Conservation (phyloP, 169 alveolate species). For the Ichthyophthirius multifiliis region DNA sequence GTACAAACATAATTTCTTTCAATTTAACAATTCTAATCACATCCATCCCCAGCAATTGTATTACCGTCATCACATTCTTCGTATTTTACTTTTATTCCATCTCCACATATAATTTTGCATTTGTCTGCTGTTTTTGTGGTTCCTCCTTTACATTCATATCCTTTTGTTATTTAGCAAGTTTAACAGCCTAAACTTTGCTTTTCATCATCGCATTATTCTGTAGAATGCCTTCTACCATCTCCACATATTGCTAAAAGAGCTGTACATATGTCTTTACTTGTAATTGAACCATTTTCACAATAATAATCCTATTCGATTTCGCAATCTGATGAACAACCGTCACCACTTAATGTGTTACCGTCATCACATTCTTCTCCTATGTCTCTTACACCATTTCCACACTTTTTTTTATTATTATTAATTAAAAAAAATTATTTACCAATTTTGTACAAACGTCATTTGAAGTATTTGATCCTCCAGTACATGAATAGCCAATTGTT, state of each 20-base stretch:
- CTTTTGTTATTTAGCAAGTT: conserved; percentile 15
- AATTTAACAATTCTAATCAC: conserved; percentile 25
- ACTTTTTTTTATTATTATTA: conserved; percentile 19
- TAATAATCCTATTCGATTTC: conserved; percentile 20
- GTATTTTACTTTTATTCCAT: conserved; percentile 27
- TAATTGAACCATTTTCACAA: background rate
- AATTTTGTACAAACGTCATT: conserved; percentile 41
- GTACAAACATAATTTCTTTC: conserved; percentile 2
- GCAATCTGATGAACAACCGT: conserved; percentile 60
- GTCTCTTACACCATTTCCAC: conserved; percentile 42
- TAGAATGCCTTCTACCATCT: conserved; percentile 26
- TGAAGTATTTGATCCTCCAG: conserved; percentile 59
- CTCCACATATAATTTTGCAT: conserved; percentile 56
- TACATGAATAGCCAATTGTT: conserved; percentile 42
- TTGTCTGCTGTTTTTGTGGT: background rate
- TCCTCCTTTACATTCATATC: conserved; percentile 38
- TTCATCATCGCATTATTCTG: conserved; percentile 57
- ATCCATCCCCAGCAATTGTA: conserved; percentile 39
- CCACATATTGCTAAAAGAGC: background rate
- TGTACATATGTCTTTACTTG: background rate
- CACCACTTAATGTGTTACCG: conserved; percentile 43
- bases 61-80: conserved; percentile 58
- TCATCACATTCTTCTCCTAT: conserved; percentile 34
- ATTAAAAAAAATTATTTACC: background rate
- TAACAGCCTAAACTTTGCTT: conserved; percentile 23